Base-by-base conservation (phyloP, 345 rosid species). In the Cardiospermum halicacabum region DNA sequence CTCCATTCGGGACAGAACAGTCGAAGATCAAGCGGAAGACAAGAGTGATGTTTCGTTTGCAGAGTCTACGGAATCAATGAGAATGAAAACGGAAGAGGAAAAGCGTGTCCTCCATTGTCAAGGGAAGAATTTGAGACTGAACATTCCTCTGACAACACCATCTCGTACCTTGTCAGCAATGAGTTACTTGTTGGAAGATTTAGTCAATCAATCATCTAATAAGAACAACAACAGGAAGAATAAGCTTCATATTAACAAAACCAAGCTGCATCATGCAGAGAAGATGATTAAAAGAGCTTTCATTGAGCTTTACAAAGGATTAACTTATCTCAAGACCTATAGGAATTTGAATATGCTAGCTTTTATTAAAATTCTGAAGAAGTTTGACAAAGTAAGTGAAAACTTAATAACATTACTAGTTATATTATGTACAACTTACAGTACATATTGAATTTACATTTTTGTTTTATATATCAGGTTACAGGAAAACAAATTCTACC, bases 301-400 rank as follows among this genome's bases (percentile, higher is more conserved):
- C 16, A 31, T 78, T 55, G 99, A 95, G 83, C 91, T 95, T 60
- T 91, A 85, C 59, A 95, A 89, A 80, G 99, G 92, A 6, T 49
- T 95, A 60, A 81, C 86, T 30, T 95, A 89, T 73, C 97, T 95
- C 73, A 85, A 87, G 76, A 89, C 96, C 56, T 95, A 89, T 72
- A 83, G 95, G 87, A 84, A 87, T 86, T 82, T 95, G 83, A 95
- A 95, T 84, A 72, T 87, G 91, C 85, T 95, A 68, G 98, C 99
- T 78, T 95, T 91, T 59, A 79, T 89, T 37, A 95, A 95, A 81
- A 95, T 95, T 68, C 74, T 95, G 81, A 95, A 87, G 83, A 95
- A 95, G 67, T 91, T 95, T 53, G 94, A 91, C 69, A 95, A 91
- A 79, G 99, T 89, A 75, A 77, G 75, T 65, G 0, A 1, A 53